A percentile compares a stretch with the other conserved stretches of the same genome.
Evolutionary conservation across 805 yeast species (phyloP).

Genomic region (Metschnikowia similis): DNA sequence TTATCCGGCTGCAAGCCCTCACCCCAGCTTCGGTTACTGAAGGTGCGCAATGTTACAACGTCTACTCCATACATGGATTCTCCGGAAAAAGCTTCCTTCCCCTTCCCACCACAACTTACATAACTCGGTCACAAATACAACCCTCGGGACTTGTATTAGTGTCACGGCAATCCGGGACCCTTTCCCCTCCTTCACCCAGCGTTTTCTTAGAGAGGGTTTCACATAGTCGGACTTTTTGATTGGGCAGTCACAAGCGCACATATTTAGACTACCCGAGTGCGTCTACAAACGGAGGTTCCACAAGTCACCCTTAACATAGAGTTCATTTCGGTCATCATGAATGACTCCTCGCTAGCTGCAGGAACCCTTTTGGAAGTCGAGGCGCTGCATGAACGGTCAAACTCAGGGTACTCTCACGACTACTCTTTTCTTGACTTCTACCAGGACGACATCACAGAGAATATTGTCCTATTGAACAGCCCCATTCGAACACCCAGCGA

Average conservation of each 20-base stretch:
- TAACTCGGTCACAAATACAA: not conserved
- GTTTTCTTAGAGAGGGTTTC: not conserved
- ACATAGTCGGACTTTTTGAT: not conserved
- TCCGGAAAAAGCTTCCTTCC: not conserved
- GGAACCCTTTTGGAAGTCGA: not conserved
- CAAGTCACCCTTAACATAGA: not conserved
- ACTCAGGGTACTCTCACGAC: conserved; percentile 31
- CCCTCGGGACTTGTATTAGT: not conserved
- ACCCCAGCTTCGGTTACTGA: not conserved
- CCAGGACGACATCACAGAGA: conserved; percentile 41
- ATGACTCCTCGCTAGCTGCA: not conserved
- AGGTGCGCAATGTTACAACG: conserved; percentile 1
- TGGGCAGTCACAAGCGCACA: not conserved
- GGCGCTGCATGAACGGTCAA: conserved; percentile 24
- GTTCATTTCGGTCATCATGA: not conserved
- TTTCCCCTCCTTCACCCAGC: not conserved
- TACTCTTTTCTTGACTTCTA: conserved; percentile 38
- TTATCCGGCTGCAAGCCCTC: not conserved
- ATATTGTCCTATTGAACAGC: not conserved
- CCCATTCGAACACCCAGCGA: not conserved
- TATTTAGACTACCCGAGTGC: too few relatives aligned
- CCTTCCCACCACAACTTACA: not conserved
- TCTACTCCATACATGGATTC: not conserved
- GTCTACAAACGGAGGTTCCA: too few relatives aligned
- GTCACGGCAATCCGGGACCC: not conserved